Evolutionary conservation across 805 yeast species (phyloP), one percentile per base, ranked within the genome.

Genomic region (Ogataea minuta): DNA sequence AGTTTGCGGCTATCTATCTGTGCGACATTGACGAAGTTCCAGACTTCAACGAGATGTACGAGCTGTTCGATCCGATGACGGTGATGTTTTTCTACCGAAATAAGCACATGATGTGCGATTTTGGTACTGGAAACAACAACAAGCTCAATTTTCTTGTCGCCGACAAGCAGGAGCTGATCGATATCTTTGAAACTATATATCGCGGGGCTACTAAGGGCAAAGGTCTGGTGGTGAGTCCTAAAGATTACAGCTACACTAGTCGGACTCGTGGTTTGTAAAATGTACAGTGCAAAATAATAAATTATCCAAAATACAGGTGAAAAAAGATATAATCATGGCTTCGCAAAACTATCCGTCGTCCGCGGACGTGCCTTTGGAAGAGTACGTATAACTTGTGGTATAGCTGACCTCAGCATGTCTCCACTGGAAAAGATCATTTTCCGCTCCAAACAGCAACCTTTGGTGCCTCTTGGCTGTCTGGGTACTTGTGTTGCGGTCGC

Each of bases 51-150:
- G 72, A 77, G 55, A 86, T 88, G 91, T 89, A 89, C 59, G 96
- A 88, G 58, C 65, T 89, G 31, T 85, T 81, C 57, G 98, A 90
- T 53, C 95, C 96, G 11, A 76, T 87, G 71, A 81, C 95, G 30
- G 70, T 93, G 36, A 93, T 93, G 98, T 90, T 91, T 57, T 91
- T 93, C 62, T 88, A 76, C 64, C 70, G 95, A 36, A 91, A 91
- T 65, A 84, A 88, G 60, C 98, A 91, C 62, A 90, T 91, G 95
- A 80, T 93, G 95, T 87, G 96, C 63, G 99, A 93, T 68, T 89
- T 90, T 62, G 99, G 99, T 2, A 93, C 98, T 0, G 99, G 99
- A 23, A 89, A 93, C 59, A 93, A 93, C 63, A 93, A 93, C 69
- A 91, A 93, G 69, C 68, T 93, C 67, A 89, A 88, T 56, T 91